Conservation (phyloP, 768 basidiomycete genomes). For the Piloderma croceum region DNA sequence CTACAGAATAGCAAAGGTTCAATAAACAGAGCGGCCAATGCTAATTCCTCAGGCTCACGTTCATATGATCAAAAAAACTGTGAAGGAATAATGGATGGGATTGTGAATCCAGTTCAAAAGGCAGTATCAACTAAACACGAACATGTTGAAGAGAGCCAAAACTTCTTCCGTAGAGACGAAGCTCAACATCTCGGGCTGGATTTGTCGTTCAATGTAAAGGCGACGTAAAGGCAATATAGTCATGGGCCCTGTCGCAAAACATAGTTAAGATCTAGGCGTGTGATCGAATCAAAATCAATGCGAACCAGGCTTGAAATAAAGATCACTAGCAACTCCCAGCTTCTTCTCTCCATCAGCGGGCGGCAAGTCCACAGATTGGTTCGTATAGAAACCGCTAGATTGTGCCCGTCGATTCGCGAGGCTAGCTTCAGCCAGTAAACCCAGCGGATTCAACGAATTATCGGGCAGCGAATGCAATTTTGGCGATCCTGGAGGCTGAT, state of each 20-base stretch:
- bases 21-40: conserved; percentile 5
- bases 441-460: conserved; percentile 87
- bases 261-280: conserved; percentile 6
- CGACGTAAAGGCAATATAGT: conserved; percentile 79
- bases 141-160: conserved; percentile 88
- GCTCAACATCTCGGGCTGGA: conserved; percentile 90
- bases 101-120: conserved; percentile 6
- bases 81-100: conserved; percentile 9
- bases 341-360: conserved; percentile 36
- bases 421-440: conserved; percentile 87
- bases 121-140: conserved; percentile 24
- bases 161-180: conserved; percentile 89
- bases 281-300: conserved; percentile 5
- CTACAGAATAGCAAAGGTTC: conserved; percentile 31
- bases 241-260: conserved; percentile 63
- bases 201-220: conserved; percentile 79
- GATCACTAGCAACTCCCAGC: conserved; percentile 76
- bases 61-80: conserved; percentile 74
- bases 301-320: conserved; percentile 89
- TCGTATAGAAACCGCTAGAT: too few relatives aligned
- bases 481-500: conserved; percentile 51
- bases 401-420: conserved; percentile 67
- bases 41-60: conserved; percentile 39
- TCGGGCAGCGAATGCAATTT: conserved; percentile 90
- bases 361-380: conserved; percentile 38